Evolutionary conservation across 2,329 filamentous ascomycete species (phyloP).

Genomic region (Diaporthe destruens): DNA sequence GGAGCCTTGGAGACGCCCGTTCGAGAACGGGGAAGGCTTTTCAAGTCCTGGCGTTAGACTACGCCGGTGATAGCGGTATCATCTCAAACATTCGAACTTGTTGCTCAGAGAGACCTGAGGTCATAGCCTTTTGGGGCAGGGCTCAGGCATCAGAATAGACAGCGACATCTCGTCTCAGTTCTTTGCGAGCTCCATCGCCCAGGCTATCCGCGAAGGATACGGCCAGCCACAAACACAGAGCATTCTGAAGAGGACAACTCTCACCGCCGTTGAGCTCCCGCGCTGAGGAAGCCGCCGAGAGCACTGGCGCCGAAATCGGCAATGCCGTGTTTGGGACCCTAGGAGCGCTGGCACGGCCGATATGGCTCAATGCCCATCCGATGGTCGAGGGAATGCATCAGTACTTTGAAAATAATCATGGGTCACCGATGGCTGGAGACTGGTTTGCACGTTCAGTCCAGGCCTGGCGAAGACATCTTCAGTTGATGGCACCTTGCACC

Average conservation of each 20-base stretch:
- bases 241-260: background rate
- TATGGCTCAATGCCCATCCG: background rate
- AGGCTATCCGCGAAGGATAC: background rate
- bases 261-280: background rate
- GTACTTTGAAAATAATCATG: background rate
- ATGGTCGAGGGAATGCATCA: background rate
- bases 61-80: slow-evolving; percentile 21
- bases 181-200: background rate
- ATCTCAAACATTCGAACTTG: slow-evolving; percentile 30
- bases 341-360: background rate
- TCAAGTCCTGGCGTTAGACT: slow-evolving; percentile 20
- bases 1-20: background rate
- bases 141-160: slow-evolving; percentile 5
- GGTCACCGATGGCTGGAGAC: slow-evolving; percentile 7
- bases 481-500: background rate
- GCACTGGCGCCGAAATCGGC: background rate
- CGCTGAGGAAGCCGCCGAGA: slow-evolving; percentile 2
- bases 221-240: background rate
- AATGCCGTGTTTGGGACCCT: slow-evolving; percentile 11
- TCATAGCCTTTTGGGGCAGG: slow-evolving; percentile 13
- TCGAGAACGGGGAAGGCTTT: background rate
- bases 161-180: background rate
- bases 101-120: slow-evolving; percentile 1
- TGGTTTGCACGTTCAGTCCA: slow-evolving; percentile 7
- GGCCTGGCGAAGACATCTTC: background rate